Evolutionary conservation across 352 stramenopile species (phyloP).

Genomic region (Phytophthora sansomeana): DNA sequence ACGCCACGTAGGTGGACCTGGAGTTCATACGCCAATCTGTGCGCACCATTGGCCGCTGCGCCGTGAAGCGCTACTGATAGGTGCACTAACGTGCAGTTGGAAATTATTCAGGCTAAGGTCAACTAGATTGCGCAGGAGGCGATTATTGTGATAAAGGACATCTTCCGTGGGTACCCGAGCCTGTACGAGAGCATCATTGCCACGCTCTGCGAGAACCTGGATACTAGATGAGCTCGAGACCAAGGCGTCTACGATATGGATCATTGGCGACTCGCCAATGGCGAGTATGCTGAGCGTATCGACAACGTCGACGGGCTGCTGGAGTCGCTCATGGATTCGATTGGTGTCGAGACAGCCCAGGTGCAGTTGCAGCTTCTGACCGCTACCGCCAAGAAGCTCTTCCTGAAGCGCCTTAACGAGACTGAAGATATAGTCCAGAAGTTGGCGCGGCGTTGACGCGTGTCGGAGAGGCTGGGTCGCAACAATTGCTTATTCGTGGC

Average conservation of each 20-base stretch:
- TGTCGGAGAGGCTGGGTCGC: slow-evolving; percentile 87
- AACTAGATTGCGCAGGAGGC: slow-evolving; percentile 99
- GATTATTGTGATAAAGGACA: slow-evolving; percentile 99
- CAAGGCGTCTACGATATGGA: slow-evolving; percentile 99
- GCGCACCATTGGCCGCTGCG: slow-evolving; percentile 97
- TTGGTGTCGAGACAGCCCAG: slow-evolving; percentile 96
- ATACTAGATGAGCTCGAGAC: slow-evolving; percentile 99
- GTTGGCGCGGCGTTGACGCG: slow-evolving; percentile 89
- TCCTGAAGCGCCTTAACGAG: slow-evolving; percentile 96
- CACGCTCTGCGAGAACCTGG: slow-evolving; percentile 99
- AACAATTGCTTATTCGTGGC: slow-evolving; percentile 96
- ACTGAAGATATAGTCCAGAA: slow-evolving; percentile 97
- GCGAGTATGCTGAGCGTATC: slow-evolving; percentile 99
- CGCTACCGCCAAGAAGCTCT: slow-evolving; percentile 94
- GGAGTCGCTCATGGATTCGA: slow-evolving; percentile 98
- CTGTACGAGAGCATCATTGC: slow-evolving; percentile 99
- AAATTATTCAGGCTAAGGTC: slow-evolving; percentile 99
- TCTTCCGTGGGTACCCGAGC: slow-evolving; percentile 99
- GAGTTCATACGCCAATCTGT: slow-evolving; percentile 99
- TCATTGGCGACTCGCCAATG: slow-evolving; percentile 99
- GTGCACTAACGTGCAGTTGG: slow-evolving; percentile 98
- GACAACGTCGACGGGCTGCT: slow-evolving; percentile 99
- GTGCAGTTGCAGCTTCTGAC: slow-evolving; percentile 99
- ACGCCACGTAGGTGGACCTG: slow-evolving; percentile 99
- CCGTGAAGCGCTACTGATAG: slow-evolving; percentile 98